Conservation (phyloP, 345 rosid species). For the Psidium friedrichsthalianum region DNA sequence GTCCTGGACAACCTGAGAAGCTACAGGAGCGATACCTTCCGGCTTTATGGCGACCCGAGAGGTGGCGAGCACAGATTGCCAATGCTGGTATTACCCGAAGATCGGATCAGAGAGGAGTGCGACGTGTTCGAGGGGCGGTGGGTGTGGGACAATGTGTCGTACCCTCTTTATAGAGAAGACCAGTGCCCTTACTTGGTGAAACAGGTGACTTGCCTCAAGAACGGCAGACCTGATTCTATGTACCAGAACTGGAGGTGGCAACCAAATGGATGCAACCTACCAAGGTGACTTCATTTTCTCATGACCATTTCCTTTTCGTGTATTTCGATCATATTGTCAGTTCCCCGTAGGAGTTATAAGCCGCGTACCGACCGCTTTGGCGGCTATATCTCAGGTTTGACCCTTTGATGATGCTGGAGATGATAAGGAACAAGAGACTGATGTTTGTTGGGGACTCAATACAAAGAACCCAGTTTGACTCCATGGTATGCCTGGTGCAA, state of each 20-base stretch:
- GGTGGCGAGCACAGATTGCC: constrained; percentile 9
- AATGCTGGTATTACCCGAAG: constrained; percentile 38
- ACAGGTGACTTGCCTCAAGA: constrained; percentile 68
- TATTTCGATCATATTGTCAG: background rate
- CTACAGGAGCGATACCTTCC: constrained; percentile 20
- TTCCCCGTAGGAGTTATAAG: background rate
- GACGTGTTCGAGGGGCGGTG: constrained; percentile 74
- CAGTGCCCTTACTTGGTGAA: constrained; percentile 81
- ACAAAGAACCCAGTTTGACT: constrained; percentile 85
- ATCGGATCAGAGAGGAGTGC: constrained; percentile 47
- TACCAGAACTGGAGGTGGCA: constrained; percentile 91
- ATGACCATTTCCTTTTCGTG: background rate
- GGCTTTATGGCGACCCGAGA: constrained; percentile 12
- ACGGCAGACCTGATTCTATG: constrained; percentile 75
- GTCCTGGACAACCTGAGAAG: constrained; percentile 48
- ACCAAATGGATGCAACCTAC: constrained; percentile 61
- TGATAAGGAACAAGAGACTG: constrained; percentile 61
- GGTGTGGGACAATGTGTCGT: constrained; percentile 78
- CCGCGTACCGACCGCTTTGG: background rate
- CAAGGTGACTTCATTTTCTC: constrained; percentile 27
- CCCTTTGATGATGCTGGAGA: constrained; percentile 61
- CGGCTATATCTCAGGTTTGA: constrained; percentile 39
- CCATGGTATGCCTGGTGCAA: constrained; percentile 78
- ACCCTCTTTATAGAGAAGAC: constrained; percentile 66
- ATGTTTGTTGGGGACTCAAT: constrained; percentile 94